Conservation (phyloP, 2,329 filamentous ascomycete species). For the Hymenoscyphus fructigenus region DNA sequence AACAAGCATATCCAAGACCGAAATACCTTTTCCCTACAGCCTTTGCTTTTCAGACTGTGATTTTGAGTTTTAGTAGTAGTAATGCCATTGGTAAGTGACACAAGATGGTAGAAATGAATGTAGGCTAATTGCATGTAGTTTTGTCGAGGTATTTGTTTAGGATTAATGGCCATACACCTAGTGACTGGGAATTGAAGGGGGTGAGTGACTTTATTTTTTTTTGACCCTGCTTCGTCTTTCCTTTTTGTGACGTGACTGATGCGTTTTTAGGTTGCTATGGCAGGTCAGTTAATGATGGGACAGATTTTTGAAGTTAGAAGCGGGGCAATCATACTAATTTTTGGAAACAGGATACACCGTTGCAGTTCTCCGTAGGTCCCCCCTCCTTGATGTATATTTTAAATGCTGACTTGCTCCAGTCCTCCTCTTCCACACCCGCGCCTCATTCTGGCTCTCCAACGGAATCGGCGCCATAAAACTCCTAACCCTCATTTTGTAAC, state of each 20-base stretch:
- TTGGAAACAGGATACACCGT: conserved; percentile 49
- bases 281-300: background rate
- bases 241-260: background rate
- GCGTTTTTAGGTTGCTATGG: background rate
- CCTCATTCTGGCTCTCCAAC: conserved; percentile 56
- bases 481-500: conserved; percentile 57
- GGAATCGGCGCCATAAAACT: conserved; percentile 59
- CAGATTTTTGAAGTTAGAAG: background rate
- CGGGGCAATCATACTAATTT: conserved; percentile 32
- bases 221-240: background rate
- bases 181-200: conserved; percentile 65
- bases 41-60: conserved; percentile 62
- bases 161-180: conserved; percentile 50
- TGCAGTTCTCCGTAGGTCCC: conserved; percentile 48
- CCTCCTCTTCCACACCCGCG: conserved; percentile 55
- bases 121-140: conserved; percentile 39
- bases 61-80: conserved; percentile 64
- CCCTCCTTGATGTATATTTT: background rate
- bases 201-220: conserved; percentile 23
- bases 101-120: background rate
- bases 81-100: conserved; percentile 52
- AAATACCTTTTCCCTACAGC: conserved; percentile 63
- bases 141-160: conserved; percentile 62
- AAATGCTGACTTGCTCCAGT: conserved; percentile 27
- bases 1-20: conserved; percentile 65